Base-by-base conservation (phyloP, 2,329 filamentous ascomycete genomes). In the Penicillium sp. region DNA sequence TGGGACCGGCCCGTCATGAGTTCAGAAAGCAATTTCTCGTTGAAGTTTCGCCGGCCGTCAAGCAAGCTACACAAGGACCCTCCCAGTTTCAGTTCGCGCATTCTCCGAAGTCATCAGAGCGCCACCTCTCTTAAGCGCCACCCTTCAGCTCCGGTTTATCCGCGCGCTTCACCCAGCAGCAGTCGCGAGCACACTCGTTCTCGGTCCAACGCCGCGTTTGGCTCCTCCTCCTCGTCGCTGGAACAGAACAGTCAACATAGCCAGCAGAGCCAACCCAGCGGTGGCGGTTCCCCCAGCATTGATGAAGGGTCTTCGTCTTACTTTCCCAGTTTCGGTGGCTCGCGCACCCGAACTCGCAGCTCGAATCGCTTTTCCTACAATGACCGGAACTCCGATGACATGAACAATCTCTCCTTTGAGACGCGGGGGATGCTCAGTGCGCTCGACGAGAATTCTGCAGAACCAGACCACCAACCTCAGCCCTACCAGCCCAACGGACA, bases 201-300 rank as follows among this genome's bases (percentile, higher is more conserved):
- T 29, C 65, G 70, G 54, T 75, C 73, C 37, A 71, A 68, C 64
- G 68, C 68, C 29, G 56, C 52, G 34, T 73, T 71, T 62, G 71
- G 66, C 38, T 76, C 73, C 5, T 74, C 72, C 12, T 71, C 67
- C 18, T 75, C 73, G n/a, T 75, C 72, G 7, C 62, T 75, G 49
- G 73, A 76, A 34, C 60, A 67, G 25, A 29, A 43, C 28, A 43
- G 42, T 24, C 42, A 26, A 25, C 29, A 35, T 38, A 73, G 68
- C 28, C 29, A 32, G 26, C 42, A 36, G 13, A 37, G 34, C 42
- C 42, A 45, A 34, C 34, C 27, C 34, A 73, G 68, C 54, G 63
- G 63, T 32, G 65, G 61, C 40, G 65, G 66, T 7, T 74, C 72
- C 24, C 70, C 72, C 43, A 61, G 67, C 29, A 58, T 68, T 38